Conservation (phyloP, 176 grass and related monocot species). For the Oryza australiensis region DNA sequence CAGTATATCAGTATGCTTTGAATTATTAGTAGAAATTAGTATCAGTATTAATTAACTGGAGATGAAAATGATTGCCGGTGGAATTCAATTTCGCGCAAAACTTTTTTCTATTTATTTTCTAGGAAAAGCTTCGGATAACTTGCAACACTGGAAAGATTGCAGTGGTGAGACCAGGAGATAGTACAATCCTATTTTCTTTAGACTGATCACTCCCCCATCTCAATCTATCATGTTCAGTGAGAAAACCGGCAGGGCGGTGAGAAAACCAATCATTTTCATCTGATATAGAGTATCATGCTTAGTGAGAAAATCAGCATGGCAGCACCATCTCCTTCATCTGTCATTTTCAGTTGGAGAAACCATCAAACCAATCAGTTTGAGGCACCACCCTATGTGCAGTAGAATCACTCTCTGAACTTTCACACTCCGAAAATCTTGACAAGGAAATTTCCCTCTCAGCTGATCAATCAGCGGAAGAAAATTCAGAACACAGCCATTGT, state of each 20-base stretch:
- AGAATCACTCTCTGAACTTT: neutral
- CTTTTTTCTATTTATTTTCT: neutral
- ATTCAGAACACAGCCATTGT: neutral
- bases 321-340: neutral
- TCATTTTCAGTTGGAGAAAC: neutral
- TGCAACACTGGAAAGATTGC: neutral
- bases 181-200: neutral
- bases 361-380: neutral
- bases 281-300: neutral
- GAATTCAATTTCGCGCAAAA: neutral
- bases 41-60: neutral
- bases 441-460: neutral
- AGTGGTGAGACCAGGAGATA: neutral
- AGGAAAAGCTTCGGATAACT: neutral
- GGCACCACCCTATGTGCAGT: neutral
- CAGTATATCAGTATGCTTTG: neutral
- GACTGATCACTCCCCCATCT: neutral
- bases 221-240: neutral
- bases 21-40: neutral
- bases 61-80: neutral
- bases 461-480: neutral
- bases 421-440: neutral
- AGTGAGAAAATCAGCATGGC: constrained; percentile 7
- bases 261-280: neutral
- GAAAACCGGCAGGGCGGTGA: neutral